Evolutionary conservation across 164 flowering plant genomes (phyloP), one percentile per base, ranked within the genome.

Genomic region (Aristolochia fimbriata): DNA sequence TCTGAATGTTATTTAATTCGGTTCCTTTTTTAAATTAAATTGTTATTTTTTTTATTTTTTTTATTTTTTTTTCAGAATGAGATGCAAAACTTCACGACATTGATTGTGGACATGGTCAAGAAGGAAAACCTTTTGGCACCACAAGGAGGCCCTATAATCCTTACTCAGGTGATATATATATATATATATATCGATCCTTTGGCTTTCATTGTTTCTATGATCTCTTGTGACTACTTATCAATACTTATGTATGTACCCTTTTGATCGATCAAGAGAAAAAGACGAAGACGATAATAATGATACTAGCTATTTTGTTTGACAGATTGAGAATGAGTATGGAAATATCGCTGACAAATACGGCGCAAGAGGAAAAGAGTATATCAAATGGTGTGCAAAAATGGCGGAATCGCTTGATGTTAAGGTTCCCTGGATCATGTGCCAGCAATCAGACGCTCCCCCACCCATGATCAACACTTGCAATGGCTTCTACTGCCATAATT

Each of bases 381-480:
- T 75, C 1, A 19, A 78, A 0, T 82, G 87, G 87, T 69, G 73
- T 24, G 82, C 84, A 0, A 25, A 73, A 2, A 62, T 80, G 81
- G 87, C 84, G 0, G 56, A 31, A 14, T 51, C 70, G n/a, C 62
- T 47, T 15, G 51, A 73, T 13, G 52, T 62, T 45, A 77, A 69
- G 4, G 80, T 76, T 4, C 84, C 84, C 11, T 82, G 87, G 86
- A 55, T 82, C 43, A 80, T 80, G 84, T 80, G 84, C 59, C 80
- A 82, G 47, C 76, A 80, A 55, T 11, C 10, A 3, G 74, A 80
- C 65, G 83, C 84, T 6, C 84, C 87, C 11, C 51, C 58, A 8
- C 73, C 82, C 14, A 73, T 82, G 73, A 76, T 89, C 23, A 75
- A 85, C 55, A 80, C 94, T 2, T 87, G 94, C 73, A 89, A 89